Base-by-base conservation (phyloP, 352 stramenopile species). In the Globisporangium heterothallicum region DNA sequence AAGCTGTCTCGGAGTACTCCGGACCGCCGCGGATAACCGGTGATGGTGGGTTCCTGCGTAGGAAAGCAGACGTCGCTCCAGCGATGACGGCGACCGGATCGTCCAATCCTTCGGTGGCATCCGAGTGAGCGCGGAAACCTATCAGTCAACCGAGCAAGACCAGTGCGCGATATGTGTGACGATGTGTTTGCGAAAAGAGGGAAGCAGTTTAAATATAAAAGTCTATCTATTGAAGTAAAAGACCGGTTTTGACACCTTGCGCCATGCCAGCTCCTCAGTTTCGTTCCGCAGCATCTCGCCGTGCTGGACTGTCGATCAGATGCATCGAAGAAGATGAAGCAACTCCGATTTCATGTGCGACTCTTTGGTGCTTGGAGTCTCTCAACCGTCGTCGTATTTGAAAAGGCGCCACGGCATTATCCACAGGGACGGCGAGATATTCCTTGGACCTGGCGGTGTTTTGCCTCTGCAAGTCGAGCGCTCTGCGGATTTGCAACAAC, bases 1-100 rank as follows among this genome's bases (percentile, higher is more conserved):
- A 76, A 55, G 51, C 48, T 45, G 22, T 49, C 12, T 7, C 41
- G 5, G 45, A 35, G 18, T 60, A 56, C 27, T 10, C 45, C 32
- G 12, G n/a, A 38, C 13, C 27, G 18, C 27, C 54, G 18, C 12
- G 9, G 1, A 34, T 32, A 10, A 49, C 8, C 19, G n/a, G n/a
- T 38, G 8, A 16, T n/a, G 49, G 54, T 29, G 25, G 53, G 16
- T 36, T 48, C 19, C 21, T 53, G 53, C 53, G 43, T 34, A n/a
- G 53, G 25, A 53, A 52, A n/a, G 44, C 21, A 22, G 29, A 47
- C 9, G 12, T 53, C 6, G 10, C 47, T 9, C n/a, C 36, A 24
- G 42, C 18, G 47, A 53, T 42, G 34, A 38, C 32, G 1, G n/a
- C 32, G n/a, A 16, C 32, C 32, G 32, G 32, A 16, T 45, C 47